phyloP scores from a whole-genome alignment of 2,329 filamentous ascomycete genomes.

The Xylaria sp. region DNA sequence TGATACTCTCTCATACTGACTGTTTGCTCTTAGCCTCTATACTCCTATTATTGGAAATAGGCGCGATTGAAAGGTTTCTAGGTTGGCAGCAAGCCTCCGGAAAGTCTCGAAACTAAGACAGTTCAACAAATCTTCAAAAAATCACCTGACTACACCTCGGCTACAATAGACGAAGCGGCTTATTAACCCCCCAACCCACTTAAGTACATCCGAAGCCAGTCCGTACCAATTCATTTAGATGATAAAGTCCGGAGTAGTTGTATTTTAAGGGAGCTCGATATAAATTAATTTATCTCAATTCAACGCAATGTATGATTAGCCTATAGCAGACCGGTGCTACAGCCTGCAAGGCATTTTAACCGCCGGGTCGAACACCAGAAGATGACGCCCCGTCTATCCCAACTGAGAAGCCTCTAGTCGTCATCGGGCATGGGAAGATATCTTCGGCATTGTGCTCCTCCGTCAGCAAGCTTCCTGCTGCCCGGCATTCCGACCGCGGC shows the following conservation, averaged over 20 bases:
- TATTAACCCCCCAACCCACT: slow-evolving; percentile 14
- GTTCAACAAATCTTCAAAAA: neutral
- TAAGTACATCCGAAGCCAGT: neutral
- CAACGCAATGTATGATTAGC: slow-evolving; percentile 3
- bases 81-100: neutral
- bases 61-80: neutral
- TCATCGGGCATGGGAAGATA: slow-evolving; percentile 30
- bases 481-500: neutral
- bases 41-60: neutral
- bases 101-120: neutral
- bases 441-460: slow-evolving; percentile 19
- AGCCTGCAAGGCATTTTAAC: slow-evolving; percentile 27
- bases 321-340: slow-evolving; percentile 14
- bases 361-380: slow-evolving; percentile 20
- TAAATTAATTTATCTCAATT: slow-evolving; percentile 22
- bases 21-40: neutral
- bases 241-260: slow-evolving; percentile 17
- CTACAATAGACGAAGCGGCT: neutral
- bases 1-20: neutral
- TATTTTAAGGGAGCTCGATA: neutral
- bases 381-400: slow-evolving; percentile 22
- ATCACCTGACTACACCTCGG: neutral
- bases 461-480: neutral
- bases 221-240: slow-evolving; percentile 14
- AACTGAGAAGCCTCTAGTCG: slow-evolving; percentile 23